Evolutionary conservation across 2,329 filamentous ascomycete genomes (phyloP).

Genomic region (Xylaria sp.): DNA sequence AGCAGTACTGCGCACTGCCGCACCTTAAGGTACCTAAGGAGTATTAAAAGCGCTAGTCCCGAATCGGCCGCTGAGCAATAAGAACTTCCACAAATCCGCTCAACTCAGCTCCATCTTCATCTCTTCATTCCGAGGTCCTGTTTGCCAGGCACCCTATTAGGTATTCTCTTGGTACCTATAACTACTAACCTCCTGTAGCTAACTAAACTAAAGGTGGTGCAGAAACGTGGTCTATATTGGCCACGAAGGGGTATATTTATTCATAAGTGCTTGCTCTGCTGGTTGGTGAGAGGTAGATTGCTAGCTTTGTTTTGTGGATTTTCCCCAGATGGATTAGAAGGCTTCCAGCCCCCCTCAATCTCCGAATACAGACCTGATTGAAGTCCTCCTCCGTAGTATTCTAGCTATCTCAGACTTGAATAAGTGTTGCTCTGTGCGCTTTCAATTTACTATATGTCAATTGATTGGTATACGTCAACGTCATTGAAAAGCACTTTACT

Average conservation of each 20-base stretch:
- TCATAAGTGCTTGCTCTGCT: too few relatives aligned
- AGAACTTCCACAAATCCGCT: conserved; percentile 33
- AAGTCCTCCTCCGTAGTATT: background rate
- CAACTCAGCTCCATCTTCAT: conserved; percentile 8
- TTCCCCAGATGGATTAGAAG: too few relatives aligned
- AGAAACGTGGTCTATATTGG: too few relatives aligned
- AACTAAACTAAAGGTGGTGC: too few relatives aligned
- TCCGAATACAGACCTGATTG: too few relatives aligned
- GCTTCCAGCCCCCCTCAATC: too few relatives aligned
- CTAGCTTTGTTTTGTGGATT: too few relatives aligned
- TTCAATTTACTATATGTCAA: background rate
- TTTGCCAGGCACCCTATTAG: background rate
- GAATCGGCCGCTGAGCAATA: conserved; percentile 6
- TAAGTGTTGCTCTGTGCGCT: background rate
- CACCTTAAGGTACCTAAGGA: background rate
- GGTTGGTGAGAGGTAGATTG: too few relatives aligned
- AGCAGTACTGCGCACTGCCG: background rate
- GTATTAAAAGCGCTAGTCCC: conserved; percentile 18
- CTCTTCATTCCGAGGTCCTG: conserved; percentile 7
- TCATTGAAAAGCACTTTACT: background rate
- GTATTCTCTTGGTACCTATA: background rate
- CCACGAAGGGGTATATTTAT: too few relatives aligned
- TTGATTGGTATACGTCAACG: background rate
- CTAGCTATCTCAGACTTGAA: background rate
- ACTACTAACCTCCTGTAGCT: too few relatives aligned